Evolutionary conservation across 805 yeast genomes (phyloP).

Genomic region (Candida awuae): DNA sequence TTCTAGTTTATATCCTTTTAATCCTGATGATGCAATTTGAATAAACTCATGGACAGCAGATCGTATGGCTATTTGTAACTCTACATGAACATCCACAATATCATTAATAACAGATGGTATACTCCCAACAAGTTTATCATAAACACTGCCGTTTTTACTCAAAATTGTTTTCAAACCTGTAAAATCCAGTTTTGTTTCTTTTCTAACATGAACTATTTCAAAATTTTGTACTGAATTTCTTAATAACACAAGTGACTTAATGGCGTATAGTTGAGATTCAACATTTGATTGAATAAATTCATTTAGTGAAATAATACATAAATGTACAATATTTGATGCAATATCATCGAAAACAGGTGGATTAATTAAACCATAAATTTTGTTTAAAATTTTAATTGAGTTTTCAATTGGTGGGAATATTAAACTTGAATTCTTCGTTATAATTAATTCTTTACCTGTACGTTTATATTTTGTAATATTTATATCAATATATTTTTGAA

Average conservation of each 20-base stretch:
- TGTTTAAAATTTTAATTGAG: slow-evolving; percentile 62
- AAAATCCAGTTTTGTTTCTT: slow-evolving; percentile 73
- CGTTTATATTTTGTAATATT: slow-evolving; percentile 63
- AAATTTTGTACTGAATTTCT: slow-evolving; percentile 62
- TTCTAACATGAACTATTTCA: slow-evolving; percentile 69
- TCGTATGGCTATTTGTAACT: slow-evolving; percentile 65
- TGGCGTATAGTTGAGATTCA: slow-evolving; percentile 58
- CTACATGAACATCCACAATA: slow-evolving; percentile 69
- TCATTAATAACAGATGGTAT: slow-evolving; percentile 76
- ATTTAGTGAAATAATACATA: slow-evolving; percentile 57
- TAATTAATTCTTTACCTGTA: slow-evolving; percentile 55
- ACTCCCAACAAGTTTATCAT: slow-evolving; percentile 37
- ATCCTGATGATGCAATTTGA: slow-evolving; percentile 41
- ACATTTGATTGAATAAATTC: slow-evolving; percentile 39
- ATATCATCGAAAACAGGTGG: slow-evolving; percentile 78
- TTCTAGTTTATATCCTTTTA: slow-evolving; percentile 28
- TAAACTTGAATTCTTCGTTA: slow-evolving; percentile 32
- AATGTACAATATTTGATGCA: slow-evolving; percentile 80
- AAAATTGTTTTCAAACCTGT: slow-evolving; percentile 52
- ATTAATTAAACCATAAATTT: slow-evolving; percentile 71
- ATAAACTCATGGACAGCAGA: slow-evolving; percentile 64
- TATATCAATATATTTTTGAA: slow-evolving; percentile 64
- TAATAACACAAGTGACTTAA: slow-evolving; percentile 64
- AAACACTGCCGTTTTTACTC: slow-evolving; percentile 13
- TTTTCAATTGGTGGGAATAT: slow-evolving; percentile 63